Base-by-base conservation (phyloP, 2,329 filamentous ascomycete species). In the Fusarium incarnatum region DNA sequence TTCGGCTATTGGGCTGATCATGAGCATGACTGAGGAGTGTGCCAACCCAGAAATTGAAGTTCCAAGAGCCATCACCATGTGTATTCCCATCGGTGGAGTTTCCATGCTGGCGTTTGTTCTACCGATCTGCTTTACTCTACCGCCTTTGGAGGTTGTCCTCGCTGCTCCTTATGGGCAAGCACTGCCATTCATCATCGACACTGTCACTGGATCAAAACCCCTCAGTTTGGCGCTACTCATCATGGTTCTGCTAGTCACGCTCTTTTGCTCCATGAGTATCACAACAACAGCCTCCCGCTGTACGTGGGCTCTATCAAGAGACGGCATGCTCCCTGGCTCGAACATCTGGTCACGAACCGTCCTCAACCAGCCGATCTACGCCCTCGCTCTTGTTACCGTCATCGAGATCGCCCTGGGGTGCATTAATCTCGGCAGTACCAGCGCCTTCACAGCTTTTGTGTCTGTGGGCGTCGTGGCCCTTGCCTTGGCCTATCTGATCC, bases 21-120 rank as follows among this genome's bases (percentile, higher is more conserved):
- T 52, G 37, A 34, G 20, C 9, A 58, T 52, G 55, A 58, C 46
- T 22, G 55, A 58, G 27, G 55, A 58, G 13, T 58, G 55, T 25
- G 37, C 34, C 4, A 52, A 52, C 13, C 46, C 46, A 9, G 55
- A 52, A 18, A 27, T 50, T 20, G 55, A 58, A 34, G 46, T 58
- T 1, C 55, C 55, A 2, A 23, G 46, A 12, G 46, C 55, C 2
- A 58, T 58, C 9, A 42, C 13, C 18, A 42, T 52, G 10, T 58
- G 46, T 5, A 58, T 58, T 8, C 55, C 55, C 0, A 58, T 58
- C 2, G 55, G 46, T 1, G 55, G 46, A 15, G 27, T 52, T 0
- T 58, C 46, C 0, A 58, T 58, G 46, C 9, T 58, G 5, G 46
- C 55, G 2, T 58, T 58, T 15, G 22, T 52, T 27, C 46, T 58